Percentiles rank a stretch among this genome's conserved stretches.
Evolutionary conservation across 1,284 basidiomycete species (phyloP).

Genomic region (Cutaneotrichosporon cyanovorans): DNA sequence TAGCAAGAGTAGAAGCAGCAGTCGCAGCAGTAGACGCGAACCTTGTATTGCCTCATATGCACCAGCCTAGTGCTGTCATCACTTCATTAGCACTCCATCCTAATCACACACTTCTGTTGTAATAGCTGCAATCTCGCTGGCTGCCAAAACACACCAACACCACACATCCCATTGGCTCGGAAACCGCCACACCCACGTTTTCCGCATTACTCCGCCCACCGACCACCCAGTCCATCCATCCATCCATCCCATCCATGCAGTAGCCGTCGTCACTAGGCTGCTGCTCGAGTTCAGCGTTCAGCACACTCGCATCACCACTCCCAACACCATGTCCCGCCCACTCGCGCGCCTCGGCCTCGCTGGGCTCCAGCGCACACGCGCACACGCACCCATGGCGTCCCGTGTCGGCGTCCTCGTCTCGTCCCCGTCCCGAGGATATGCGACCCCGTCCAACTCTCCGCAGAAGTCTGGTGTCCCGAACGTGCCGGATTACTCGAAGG

Average conservation of each 20-base stretch:
- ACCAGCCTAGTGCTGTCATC: too few species aligned
- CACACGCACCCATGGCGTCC: not conserved
- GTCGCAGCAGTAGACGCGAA: too few species aligned
- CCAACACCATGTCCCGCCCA: conserved; percentile 11
- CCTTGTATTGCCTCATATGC: too few species aligned
- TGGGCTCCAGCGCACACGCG: conserved; percentile 3
- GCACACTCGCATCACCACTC: not conserved
- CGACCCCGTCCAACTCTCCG: not conserved
- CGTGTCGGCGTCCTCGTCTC: not conserved
- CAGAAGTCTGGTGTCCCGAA: not conserved
- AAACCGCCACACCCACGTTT: not conserved
- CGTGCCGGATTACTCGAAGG: conserved; percentile 48
- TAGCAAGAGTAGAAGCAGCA: too few species aligned
- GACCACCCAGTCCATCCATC: not conserved
- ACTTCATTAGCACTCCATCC: not conserved
- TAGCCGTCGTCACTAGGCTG: not conserved
- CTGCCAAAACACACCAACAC: not conserved
- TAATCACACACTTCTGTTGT: not conserved
- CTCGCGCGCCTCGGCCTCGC: conserved; percentile 19
- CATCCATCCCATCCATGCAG: not conserved
- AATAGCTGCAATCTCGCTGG: too few species aligned
- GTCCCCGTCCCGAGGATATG: not conserved
- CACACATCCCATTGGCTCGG: not conserved
- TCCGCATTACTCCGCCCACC: not conserved
- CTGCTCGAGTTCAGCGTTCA: too few species aligned